Percentiles rank a stretch among this genome's conserved stretches.
Evolutionary conservation across 208 protist genomes (phyloP).

Genomic region (Tetramitus jugosus): DNA sequence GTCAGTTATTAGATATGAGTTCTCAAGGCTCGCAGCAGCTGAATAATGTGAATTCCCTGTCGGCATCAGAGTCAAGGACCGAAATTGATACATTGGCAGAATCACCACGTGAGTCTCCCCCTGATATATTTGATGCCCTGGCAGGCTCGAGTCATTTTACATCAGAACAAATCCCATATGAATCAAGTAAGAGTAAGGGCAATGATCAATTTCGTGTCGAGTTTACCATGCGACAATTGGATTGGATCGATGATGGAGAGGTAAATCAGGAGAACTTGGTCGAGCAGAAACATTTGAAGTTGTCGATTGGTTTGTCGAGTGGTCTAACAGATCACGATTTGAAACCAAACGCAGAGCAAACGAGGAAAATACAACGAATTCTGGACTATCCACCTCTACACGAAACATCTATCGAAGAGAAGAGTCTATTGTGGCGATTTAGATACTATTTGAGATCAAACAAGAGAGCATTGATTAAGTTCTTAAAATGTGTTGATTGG

Average conservation of each 20-base stretch:
- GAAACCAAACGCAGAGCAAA: neutral
- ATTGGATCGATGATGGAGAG: neutral
- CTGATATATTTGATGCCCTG: neutral
- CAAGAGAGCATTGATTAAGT: slow-evolving; percentile 67
- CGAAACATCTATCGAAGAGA: slow-evolving; percentile 57
- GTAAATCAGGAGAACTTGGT: neutral
- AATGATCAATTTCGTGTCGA: neutral
- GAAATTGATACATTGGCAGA: neutral
- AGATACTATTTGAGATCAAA: slow-evolving; percentile 64
- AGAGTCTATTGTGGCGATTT: slow-evolving; percentile 79
- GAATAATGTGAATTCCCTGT: neutral
- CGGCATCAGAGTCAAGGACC: neutral
- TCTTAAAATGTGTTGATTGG: slow-evolving; percentile 83
- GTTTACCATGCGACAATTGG: neutral
- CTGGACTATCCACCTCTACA: neutral
- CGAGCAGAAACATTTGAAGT: slow-evolving; percentile 18
- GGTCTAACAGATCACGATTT: neutral
- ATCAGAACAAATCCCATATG: neutral
- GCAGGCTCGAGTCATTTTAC: neutral
- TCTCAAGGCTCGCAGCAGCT: neutral
- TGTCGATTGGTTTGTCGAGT: neutral
- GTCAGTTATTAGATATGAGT: neutral
- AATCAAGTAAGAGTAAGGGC: neutral
- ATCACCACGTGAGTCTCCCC: neutral
- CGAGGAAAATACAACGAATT: slow-evolving; percentile 11